Evolutionary conservation across 2,329 filamentous ascomycete species (phyloP), one percentile per base, ranked within the genome.

Genomic region (Ophiostoma ips): DNA sequence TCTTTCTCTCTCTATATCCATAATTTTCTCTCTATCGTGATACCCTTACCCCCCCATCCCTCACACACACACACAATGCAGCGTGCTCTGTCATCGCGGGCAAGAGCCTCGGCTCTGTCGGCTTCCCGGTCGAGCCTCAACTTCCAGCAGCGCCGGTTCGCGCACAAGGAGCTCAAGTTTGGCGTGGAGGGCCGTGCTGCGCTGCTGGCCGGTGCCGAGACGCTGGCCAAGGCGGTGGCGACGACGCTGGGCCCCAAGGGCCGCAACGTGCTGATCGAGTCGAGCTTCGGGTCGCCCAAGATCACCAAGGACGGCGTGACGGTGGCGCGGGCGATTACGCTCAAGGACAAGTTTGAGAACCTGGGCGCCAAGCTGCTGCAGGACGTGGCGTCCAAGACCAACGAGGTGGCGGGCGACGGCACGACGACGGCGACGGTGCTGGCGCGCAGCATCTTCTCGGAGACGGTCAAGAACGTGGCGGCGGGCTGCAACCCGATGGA

Each of bases 401-500:
- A 98, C 76, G 92, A 98, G 74, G 83, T 88, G 60, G 92, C 92
- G 59, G 92, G 92, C 83, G 92, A 98, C 68, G 92, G 92, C 71
- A 98, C 92, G 62, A 98, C 92, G 58, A 95, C 89, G 58, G 92
- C 92, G 58, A 98, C 92, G 57, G 92, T 96, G 59, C 87, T 98
- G 59, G 92, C 88, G 61, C 87, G 88, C 61, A 86, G 89, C 67
- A 98, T 98, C 72, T 98, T 98, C 80, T 94, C 92, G 69, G 92
- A 98, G 79, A 96, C 90, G 50, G 92, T 96, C 67, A 98, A 98
- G 84, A 98, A 98, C 68, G 92, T 98, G 58, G 92, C 92, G 58
- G 92, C 92, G 56, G 92, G 92, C 64, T 98, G 92, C 84, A 98
- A 98, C 76, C 92, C 92, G 59, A 96, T 98, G 92, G 92, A 98